Base-by-base conservation (phyloP, 2,329 filamentous ascomycete genomes). In the Dryadomyces quercus-mongolicae region DNA sequence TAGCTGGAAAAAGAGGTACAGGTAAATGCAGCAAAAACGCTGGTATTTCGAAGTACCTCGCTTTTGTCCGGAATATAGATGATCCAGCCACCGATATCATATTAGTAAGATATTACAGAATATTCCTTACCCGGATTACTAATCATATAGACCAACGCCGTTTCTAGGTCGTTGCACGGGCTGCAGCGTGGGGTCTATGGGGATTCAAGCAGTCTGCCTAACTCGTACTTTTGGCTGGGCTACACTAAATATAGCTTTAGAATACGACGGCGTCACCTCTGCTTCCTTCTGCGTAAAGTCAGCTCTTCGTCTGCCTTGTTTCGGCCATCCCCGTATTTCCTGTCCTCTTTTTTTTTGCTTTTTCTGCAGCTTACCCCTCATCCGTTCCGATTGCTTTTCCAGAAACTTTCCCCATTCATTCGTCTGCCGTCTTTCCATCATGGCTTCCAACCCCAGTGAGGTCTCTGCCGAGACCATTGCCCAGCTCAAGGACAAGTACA, bases 401-500 rank as follows among this genome's bases (percentile, higher is more conserved):
- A 18, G 21, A 44, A n/a, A 7, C 16, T 9, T 9, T 15, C 38
- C 42, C 42, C 8, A 18, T 44, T 44, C 18, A 31, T 8, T 31
- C 25, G 8, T 5, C 25, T 31, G 25, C 42, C 18, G 13, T 31
- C 45, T 31, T 13, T 48, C 7, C 45, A 47, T 3, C n/a, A 46
- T 47, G 51, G 15, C 38, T 21, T n/a, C 48, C 44, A n/a, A n/a
- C n/a, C n/a, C n/a, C n/a, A 21, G 16, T 5, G 18, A 40, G 45
- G 21, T 22, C 34, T 34, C 49, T 25, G 38, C 36, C 40, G 20
- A 16, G 12, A 16, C 9, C 65, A 72, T 90, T 63, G 74, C 81
- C 54, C 70, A 80, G 61, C 78, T 94, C 44, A 81, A 80, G 68
- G 72, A 84, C 59, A 86, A 85, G 67, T 95, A 91, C 72, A 74